Base-by-base conservation (phyloP, 2,329 filamentous ascomycete species). In the Fusarium luffae region DNA sequence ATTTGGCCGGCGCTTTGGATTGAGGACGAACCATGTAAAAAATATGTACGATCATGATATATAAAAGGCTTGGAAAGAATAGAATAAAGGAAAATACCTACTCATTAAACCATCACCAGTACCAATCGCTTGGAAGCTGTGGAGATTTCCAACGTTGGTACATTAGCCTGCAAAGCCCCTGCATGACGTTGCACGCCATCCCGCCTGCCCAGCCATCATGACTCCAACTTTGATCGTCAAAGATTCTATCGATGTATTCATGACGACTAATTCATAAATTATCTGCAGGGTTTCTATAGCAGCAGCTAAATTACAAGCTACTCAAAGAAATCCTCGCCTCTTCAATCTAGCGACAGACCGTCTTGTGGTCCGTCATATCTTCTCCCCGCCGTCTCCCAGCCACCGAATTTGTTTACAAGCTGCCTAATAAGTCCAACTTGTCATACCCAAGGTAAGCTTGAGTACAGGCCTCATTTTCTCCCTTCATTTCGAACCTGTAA, bases 381-480 rank as follows among this genome's bases (percentile, higher is more conserved):
- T 64, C 41, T 37, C 49, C 47, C 16, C 48, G 34, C 63, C 48
- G 48, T 59, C 54, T 62, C 52, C 74, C 74, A 76, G 74, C 74
- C 74, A 76, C 74, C 71, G 58, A 66, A 57, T 75, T 52, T 74
- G 63, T 74, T 73, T 73, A 71, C 62, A 66, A 57, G 48, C 54
- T 47, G 50, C 61, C 48, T 44, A 47, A 48, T 19, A 48, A 55
- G 47, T 41, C 50, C 50, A 60, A 68, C 56, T 63, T 60, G 59
- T 63, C 68, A 74, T 73, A 63, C 63, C 70, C 62, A 48, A 43
- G 21, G 10, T 42, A 52, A 42, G 34, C 49, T 34, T 51, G 64
- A 61, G 59, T 54, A 65, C 41, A 51, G 55, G 55, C 56, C 40
- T 52, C 42, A 54, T 51, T 27, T 62, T 40, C 54, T 66, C 37